Conservation (phyloP, 2,329 filamentous ascomycete genomes). For the Pseudogymnoascus sp. region DNA sequence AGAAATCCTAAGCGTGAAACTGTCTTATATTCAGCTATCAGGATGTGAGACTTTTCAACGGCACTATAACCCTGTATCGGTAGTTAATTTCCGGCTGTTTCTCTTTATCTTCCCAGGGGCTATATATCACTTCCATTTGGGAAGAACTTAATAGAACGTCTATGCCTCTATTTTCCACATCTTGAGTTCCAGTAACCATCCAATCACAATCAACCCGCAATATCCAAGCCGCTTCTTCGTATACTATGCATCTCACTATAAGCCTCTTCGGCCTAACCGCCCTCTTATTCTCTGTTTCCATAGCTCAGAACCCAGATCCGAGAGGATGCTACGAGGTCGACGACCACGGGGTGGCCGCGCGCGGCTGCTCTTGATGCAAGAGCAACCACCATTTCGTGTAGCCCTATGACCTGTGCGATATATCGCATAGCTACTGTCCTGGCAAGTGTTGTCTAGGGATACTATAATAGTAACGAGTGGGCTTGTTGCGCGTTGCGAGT, state of each 20-base stretch:
- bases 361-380: neutral
- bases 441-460: neutral
- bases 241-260: neutral
- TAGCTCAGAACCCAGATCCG: neutral
- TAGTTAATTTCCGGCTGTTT: neutral
- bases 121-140: neutral
- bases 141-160: neutral
- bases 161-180: neutral
- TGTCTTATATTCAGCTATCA: neutral
- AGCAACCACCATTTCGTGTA: neutral
- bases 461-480: neutral
- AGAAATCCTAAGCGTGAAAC: neutral
- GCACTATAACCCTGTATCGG: neutral
- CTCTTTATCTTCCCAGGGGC: neutral
- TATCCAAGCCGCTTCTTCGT: neutral
- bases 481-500: neutral
- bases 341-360: neutral
- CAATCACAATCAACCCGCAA: neutral
- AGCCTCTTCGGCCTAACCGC: neutral
- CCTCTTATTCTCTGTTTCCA: neutral
- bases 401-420: neutral
- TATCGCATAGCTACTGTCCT: neutral
- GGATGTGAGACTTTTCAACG: neutral
- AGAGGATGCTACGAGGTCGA: neutral
- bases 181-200: neutral